phyloP scores from a whole-genome alignment of 164 flowering plant genomes.

The Magnolia changhungtana region DNA sequence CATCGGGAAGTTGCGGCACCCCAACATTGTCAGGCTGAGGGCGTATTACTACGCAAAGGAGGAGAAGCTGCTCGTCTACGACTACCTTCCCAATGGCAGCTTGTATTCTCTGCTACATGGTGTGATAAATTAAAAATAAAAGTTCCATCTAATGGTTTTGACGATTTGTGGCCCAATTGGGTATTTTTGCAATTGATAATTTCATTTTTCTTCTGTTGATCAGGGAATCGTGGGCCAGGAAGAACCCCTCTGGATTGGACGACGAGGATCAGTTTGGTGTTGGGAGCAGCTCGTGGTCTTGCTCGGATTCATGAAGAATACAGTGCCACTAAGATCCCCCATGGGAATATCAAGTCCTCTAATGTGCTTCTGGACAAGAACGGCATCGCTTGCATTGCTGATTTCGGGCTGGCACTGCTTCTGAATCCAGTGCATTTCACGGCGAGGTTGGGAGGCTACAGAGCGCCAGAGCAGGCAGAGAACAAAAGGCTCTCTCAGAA shows the following conservation, averaged over 20 bases:
- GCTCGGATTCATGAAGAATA: constrained; percentile 74
- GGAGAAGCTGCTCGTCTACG: constrained; percentile 94
- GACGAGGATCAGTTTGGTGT: constrained; percentile 74
- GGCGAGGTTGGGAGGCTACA: constrained; percentile 83
- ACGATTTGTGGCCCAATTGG: neutral
- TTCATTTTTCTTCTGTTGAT: neutral
- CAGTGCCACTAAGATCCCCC: constrained; percentile 59
- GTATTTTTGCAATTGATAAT: too few species aligned
- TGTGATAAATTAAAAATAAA: constrained; percentile 8
- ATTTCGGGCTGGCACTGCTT: constrained; percentile 80
- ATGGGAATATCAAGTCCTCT: constrained; percentile 87
- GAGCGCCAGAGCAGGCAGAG: constrained; percentile 85
- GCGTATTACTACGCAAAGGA: constrained; percentile 94
- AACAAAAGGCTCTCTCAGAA: constrained; percentile 64
- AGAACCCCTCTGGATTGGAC: constrained; percentile 97
- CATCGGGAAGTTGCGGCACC: constrained; percentile 81
- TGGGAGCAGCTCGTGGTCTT: constrained; percentile 90
- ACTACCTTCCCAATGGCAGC: constrained; percentile 92
- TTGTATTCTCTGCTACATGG: constrained; percentile 87
- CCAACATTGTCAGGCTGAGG: constrained; percentile 63
- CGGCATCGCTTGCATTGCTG: constrained; percentile 83
- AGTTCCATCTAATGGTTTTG: neutral
- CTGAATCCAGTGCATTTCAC: constrained; percentile 75
- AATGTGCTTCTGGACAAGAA: constrained; percentile 85
- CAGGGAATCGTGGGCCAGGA: constrained; percentile 87